phyloP scores from a whole-genome alignment of 2,329 filamentous ascomycete genomes.

The Fusarium virguliforme region DNA sequence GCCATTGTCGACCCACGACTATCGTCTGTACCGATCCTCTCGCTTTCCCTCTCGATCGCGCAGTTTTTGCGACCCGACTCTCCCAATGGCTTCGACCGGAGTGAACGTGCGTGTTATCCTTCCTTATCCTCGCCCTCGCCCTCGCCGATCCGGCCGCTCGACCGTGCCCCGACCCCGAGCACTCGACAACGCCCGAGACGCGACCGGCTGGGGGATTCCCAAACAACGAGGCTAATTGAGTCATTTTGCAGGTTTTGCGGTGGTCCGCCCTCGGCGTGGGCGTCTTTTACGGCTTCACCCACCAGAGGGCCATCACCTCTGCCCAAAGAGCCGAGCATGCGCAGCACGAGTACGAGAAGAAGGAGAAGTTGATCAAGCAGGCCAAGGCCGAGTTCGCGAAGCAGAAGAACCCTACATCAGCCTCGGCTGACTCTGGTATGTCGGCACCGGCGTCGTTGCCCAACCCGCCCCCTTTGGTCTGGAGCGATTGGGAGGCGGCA shows the following conservation, averaged over 20 bases:
- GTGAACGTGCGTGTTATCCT: conserved; percentile 72
- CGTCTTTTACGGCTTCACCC: conserved; percentile 95
- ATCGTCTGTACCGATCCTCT: conserved; percentile 56
- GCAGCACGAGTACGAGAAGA: conserved; percentile 89
- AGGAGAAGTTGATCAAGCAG: conserved; percentile 91
- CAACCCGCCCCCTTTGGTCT: conserved; percentile 9
- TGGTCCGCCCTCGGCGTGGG: conserved; percentile 94
- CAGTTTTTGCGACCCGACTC: conserved; percentile 60
- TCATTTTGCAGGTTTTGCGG: conserved; percentile 83
- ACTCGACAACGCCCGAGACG: conserved; percentile 35
- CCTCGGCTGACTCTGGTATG: conserved; percentile 56
- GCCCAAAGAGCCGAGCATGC: conserved; percentile 79
- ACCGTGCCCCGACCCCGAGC: conserved; percentile 42
- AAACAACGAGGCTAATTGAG: conserved; percentile 51
- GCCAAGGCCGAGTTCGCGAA: conserved; percentile 93
- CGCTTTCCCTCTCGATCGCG: conserved; percentile 59
- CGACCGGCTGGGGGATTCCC: conserved; percentile 33
- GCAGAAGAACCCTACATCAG: conserved; percentile 72
- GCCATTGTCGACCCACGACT: conserved; percentile 58
- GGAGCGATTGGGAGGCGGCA: conserved; percentile 35
- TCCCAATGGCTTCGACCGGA: conserved; percentile 77
- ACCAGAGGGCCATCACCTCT: conserved; percentile 86
- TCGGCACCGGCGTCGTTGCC: conserved; percentile 27
- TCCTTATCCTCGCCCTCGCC: conserved; percentile 50
- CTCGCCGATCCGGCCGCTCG: conserved; percentile 49